Evolutionary conservation across 2,329 filamentous ascomycete species (phyloP), one percentile per base, ranked within the genome.

Genomic region (Sporothrix dimorphospora): DNA sequence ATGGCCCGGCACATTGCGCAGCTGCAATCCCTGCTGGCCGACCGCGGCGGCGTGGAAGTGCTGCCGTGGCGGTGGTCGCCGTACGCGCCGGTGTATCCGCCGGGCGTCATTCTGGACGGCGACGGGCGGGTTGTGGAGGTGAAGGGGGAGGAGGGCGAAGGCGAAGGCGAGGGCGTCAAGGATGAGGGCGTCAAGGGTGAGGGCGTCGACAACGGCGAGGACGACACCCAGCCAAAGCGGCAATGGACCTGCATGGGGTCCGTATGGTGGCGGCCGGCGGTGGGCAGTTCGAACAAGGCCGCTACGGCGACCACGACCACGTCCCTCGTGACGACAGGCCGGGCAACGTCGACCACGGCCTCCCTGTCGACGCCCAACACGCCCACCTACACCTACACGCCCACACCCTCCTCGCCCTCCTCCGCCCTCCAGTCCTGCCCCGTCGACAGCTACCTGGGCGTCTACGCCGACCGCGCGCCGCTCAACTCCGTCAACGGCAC

Each of bases 401-500:
- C 55, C 38, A 34, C 53, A 30, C n/a, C 38, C 42, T 79, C 80
- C 71, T 79, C 80, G n/a, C 80, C 79, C 74, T 75, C 74, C 72
- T 75, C 77, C 1, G 59, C 78, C 5, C 78, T 84, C 24, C 79
- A 83, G 70, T 81, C 84, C 67, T 81, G 83, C 34, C 82, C 83
- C 85, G 38, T 86, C 53, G 89, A 92, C 77, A 89, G 88, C 77
- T 91, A 91, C 75, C 84, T 93, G 4, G 91, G 91, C 49, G 89
- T 89, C 21, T 87, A 86, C 2, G 85, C 86, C 7, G 88, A 91
- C 71, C 89, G 87, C 76, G 87, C 88, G 9, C 88, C 89, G 68
- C 81, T 94, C 49, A 93, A 90, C 80, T 90, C 91, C 8, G 91
- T 94, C 78, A 90, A 91, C 77, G 92, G 92, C 63, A 94, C 91